phyloP scores from a whole-genome alignment of 1,284 basidiomycete species.

The Phlebopus sp. region DNA sequence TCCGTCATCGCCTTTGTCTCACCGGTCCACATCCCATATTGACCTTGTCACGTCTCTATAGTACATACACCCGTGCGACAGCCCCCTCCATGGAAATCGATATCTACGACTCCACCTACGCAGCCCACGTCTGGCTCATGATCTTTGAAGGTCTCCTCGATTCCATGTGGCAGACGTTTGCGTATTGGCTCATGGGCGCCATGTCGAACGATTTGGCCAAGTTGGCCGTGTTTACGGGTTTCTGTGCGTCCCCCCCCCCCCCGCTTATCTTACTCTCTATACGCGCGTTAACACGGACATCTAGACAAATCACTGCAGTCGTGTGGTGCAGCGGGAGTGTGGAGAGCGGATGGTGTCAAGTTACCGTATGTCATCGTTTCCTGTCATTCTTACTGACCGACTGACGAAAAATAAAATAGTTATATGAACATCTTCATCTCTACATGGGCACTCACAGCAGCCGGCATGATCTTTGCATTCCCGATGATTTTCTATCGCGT shows the following conservation, averaged over 20 bases:
- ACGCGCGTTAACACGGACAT: not conserved
- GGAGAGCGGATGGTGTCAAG: slow-evolving; percentile 35
- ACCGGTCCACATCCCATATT: not conserved
- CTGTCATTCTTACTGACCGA: no score
- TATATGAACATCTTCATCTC: slow-evolving; percentile 39
- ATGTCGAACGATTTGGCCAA: slow-evolving; percentile 40
- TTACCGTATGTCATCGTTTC: slow-evolving; percentile 21
- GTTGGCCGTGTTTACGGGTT: slow-evolving; percentile 41
- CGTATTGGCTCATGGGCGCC: slow-evolving; percentile 43
- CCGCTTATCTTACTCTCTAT: not conserved
- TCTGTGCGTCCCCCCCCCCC: slow-evolving; percentile 30
- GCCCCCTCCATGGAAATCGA: slow-evolving; percentile 18
- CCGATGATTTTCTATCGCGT: slow-evolving; percentile 41
- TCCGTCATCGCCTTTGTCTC: not conserved
- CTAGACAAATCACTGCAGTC: slow-evolving; percentile 39
- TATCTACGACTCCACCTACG: slow-evolving; percentile 30
- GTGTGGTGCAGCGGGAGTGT: slow-evolving; percentile 34
- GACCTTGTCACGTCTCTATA: slow-evolving; percentile 1
- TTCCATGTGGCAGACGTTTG: slow-evolving; percentile 44
- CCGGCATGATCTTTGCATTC: slow-evolving; percentile 34
- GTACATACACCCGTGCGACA: slow-evolving; percentile 25
- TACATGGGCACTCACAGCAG: slow-evolving; percentile 36
- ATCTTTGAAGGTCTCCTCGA: slow-evolving; percentile 42
- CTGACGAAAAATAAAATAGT: slow-evolving; percentile 15
- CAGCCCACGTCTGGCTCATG: slow-evolving; percentile 37